A percentile compares a stretch with the other conserved stretches of the same genome.
These are phyloP conservation scores for Linnemannia schmuckeri DNA, from an alignment of 192 early-diverging fungal species.

Conservation along the genomic window DNA sequence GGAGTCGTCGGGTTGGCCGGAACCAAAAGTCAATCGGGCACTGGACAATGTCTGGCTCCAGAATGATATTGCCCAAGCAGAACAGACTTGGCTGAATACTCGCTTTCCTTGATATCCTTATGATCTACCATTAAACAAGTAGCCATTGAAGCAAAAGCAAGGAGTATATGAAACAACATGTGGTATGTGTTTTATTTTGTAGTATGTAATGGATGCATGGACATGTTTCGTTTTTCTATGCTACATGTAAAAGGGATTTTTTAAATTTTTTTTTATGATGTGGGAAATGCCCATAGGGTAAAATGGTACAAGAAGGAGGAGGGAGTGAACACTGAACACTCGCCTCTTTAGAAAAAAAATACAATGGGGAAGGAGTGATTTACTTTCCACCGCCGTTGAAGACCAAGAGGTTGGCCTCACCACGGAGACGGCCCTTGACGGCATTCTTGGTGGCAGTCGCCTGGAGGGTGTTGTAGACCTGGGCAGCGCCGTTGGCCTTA, in stretches of 20 bases:
- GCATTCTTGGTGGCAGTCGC: slow-evolving; percentile 64
- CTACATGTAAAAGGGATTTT: neutral
- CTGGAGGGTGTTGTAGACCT: slow-evolving; percentile 71
- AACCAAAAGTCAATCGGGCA: neutral
- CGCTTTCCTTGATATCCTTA: neutral
- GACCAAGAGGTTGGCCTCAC: slow-evolving; percentile 71
- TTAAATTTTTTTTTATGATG: neutral
- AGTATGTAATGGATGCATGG: neutral
- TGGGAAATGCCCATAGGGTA: neutral
- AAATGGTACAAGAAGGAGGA: neutral
- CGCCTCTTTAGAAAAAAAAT: neutral
- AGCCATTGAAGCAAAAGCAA: neutral
- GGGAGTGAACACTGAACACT: slow-evolving; percentile 2
- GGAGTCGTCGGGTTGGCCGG: neutral
- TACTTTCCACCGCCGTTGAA: slow-evolving; percentile 64
- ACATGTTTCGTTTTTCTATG: neutral
- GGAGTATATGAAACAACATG: neutral
- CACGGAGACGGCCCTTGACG: slow-evolving; percentile 63
- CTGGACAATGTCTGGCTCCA: slow-evolving; percentile 25
- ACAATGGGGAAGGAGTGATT: neutral
- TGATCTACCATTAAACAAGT: neutral
- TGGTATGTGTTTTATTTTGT: neutral
- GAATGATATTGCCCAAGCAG: slow-evolving; percentile 14
- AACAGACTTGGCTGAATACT: slow-evolving; percentile 15
- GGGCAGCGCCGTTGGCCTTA: slow-evolving; percentile 57